Conservation (phyloP, 352 stramenopile genomes). For the Phytophthora sp. region DNA sequence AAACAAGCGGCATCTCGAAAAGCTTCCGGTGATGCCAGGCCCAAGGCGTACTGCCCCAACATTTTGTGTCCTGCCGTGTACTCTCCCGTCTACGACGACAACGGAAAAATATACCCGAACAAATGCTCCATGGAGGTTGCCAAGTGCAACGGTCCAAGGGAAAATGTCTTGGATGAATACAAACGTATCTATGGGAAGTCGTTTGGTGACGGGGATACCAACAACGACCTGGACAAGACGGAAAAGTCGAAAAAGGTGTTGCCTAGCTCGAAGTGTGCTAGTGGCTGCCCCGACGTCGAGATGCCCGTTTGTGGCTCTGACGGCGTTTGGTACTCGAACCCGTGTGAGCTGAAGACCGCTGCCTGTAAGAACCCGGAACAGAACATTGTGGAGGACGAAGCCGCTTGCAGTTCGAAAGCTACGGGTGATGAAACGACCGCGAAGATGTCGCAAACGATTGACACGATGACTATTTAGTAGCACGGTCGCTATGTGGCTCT, state of each 20-base stretch:
- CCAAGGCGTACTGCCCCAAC: constrained; percentile 20
- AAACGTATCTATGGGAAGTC: constrained; percentile 23
- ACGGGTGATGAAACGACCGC: too few relatives aligned
- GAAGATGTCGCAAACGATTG: too few relatives aligned
- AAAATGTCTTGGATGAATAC: constrained; percentile 27
- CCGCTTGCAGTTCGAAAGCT: constrained; percentile 10
- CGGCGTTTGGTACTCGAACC: constrained; percentile 40
- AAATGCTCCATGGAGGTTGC: constrained; percentile 36
- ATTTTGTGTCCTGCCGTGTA: constrained; percentile 37
- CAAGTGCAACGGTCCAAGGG: constrained; percentile 37
- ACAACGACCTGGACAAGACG: constrained; percentile 6
- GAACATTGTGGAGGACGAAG: constrained; percentile 20
- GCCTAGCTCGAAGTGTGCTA: constrained; percentile 13
- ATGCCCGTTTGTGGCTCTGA: constrained; percentile 44
- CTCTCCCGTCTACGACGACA: constrained; percentile 34
- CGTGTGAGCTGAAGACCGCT: constrained; percentile 28
- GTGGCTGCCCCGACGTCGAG: constrained; percentile 30
- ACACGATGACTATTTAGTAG: neutral
- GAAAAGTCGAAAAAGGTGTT: constrained; percentile 19
- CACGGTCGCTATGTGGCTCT: neutral
- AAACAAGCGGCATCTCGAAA: neutral
- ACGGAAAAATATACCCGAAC: constrained; percentile 45
- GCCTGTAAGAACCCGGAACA: constrained; percentile 22
- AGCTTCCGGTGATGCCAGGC: neutral
- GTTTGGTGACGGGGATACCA: constrained; percentile 22